These are phyloP conservation scores for Calocera viscosa DNA, from an alignment of 768 basidiomycete species.

Conservation along the genomic window DNA sequence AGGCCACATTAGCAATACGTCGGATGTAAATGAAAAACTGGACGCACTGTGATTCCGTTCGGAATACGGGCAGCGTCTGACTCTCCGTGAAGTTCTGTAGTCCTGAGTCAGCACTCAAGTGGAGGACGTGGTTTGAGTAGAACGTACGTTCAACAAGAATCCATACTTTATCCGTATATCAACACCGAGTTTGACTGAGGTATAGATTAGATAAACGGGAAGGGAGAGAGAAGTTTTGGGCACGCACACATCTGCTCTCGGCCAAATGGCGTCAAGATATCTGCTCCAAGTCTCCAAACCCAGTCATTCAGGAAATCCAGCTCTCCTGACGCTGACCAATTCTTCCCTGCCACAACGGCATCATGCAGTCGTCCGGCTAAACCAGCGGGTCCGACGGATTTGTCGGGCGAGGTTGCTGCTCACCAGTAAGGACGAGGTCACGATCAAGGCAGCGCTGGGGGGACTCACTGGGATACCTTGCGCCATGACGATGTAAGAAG, in stretches of 20 bases:
- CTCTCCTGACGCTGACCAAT: slow-evolving; percentile 21
- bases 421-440: slow-evolving; percentile 8
- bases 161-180: slow-evolving; percentile 48
- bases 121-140: background rate
- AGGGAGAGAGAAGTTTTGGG: background rate
- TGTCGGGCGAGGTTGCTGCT: slow-evolving; percentile 6
- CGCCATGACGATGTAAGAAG: slow-evolving; percentile 72
- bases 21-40: background rate
- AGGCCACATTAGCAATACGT: background rate
- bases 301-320: slow-evolving; percentile 31
- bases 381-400: slow-evolving; percentile 13
- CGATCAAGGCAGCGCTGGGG: background rate
- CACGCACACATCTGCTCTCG: slow-evolving; percentile 27
- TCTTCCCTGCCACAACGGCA: slow-evolving; percentile 2
- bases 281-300: slow-evolving; percentile 72
- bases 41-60: slow-evolving; percentile 26
- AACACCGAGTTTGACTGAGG: slow-evolving; percentile 29
- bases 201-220: background rate
- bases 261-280: slow-evolving; percentile 37
- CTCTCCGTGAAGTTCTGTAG: slow-evolving; percentile 23
- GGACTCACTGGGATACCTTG: slow-evolving; percentile 37
- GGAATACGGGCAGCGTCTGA: slow-evolving; percentile 29
- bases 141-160: slow-evolving; percentile 47
- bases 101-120: background rate
- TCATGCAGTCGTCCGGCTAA: slow-evolving; percentile 9